Percentiles rank a stretch among this genome's conserved stretches.
phyloP scores from a whole-genome alignment of 148 eudicot genomes.

The Camellia sinensis region DNA sequence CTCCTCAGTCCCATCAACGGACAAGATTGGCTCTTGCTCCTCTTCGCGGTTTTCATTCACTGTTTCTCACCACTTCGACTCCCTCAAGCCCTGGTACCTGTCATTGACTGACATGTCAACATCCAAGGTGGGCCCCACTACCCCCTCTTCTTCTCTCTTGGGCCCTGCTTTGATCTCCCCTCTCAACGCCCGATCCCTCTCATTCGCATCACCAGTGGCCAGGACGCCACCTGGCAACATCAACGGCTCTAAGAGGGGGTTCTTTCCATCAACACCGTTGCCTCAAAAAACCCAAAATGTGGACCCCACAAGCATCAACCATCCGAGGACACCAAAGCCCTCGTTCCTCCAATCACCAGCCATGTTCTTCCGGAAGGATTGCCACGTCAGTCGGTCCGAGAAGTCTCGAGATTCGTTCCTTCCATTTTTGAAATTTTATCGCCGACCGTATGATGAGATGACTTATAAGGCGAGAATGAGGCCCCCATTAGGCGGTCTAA shows the following conservation, averaged over 20 bases:
- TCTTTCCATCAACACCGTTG: conserved; percentile 85
- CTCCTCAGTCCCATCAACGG: conserved; percentile 42
- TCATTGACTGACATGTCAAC: conserved; percentile 64
- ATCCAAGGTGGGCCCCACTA: conserved; percentile 66
- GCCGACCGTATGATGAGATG: conserved; percentile 90
- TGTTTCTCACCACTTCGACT: conserved; percentile 79
- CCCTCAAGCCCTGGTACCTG: conserved; percentile 93
- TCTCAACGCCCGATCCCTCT: conserved; percentile 70
- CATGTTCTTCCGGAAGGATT: conserved; percentile 28
- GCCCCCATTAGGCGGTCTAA: conserved; percentile 85
- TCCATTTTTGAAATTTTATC: conserved; percentile 60
- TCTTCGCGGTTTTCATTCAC: conserved; percentile 95
- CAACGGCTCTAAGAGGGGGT: conserved; percentile 40
- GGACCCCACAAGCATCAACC: conserved; percentile 46
- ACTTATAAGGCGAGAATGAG: conserved; percentile 82
- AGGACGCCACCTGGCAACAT: conserved; percentile 49
- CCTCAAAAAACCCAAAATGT: conserved; percentile 71
- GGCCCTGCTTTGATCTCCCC: conserved; percentile 59
- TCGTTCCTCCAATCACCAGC: conserved; percentile 79
- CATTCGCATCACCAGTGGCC: conserved; percentile 77
- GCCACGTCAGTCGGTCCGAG: conserved; percentile 44
- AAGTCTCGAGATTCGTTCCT: conserved; percentile 55
- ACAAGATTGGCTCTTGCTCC: conserved; percentile 70
- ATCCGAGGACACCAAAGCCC: conserved; percentile 79
- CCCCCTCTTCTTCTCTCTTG: neutral